Evolutionary conservation across 2,329 filamentous ascomycete genomes (phyloP), one percentile per base, ranked within the genome.

Genomic region (Sporothrix euskadiensis): DNA sequence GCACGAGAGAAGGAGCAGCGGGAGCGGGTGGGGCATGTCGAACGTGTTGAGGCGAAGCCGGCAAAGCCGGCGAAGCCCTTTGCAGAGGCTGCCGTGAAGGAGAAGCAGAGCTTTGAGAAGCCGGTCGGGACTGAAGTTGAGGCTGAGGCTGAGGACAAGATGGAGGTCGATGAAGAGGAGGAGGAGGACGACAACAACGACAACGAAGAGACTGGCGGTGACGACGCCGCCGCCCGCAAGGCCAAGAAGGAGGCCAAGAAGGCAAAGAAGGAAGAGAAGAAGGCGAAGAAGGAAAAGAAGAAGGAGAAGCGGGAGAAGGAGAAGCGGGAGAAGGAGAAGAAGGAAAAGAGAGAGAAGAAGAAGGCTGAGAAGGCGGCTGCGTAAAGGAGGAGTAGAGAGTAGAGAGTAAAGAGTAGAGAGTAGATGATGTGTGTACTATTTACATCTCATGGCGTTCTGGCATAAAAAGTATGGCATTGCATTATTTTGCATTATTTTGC

Each of bases 281-380:
- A 73, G 35, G 65, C 61, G 3, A 19, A 65, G n/a, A 52, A 75
- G 12, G 65, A 69, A 16, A 44, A 54, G 19, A 32, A 73, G 12
- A 74, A 74, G 44, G 35, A 75, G 41, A 49, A 74, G 10, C 41
- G 44, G 4, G 44, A 73, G 54, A 41, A 75, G 30, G 71, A 73
- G 63, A 65, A 68, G 4, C 69, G 72, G 9, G 30, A 61, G 19
- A 35, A 69, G 12, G 49, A 72, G 14, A 44, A 71, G 9, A 61
- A 63, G 5, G 35, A 72, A 7, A 68, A 71, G n/a, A 49, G 49
- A 14, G 30, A 22, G 14, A n/a, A 57, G 32, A 44, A 47, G 22
- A 57, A 66, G 65, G 65, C 52, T 6, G 22, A 30, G 8, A 35
- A 52, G 16, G 47, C 47, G 5, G 12, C 16, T 16, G 14, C 16